Percentiles rank a stretch among this genome's conserved stretches.
phyloP scores from a whole-genome alignment of 106 monocot species.

The Dendrobium nobile region DNA sequence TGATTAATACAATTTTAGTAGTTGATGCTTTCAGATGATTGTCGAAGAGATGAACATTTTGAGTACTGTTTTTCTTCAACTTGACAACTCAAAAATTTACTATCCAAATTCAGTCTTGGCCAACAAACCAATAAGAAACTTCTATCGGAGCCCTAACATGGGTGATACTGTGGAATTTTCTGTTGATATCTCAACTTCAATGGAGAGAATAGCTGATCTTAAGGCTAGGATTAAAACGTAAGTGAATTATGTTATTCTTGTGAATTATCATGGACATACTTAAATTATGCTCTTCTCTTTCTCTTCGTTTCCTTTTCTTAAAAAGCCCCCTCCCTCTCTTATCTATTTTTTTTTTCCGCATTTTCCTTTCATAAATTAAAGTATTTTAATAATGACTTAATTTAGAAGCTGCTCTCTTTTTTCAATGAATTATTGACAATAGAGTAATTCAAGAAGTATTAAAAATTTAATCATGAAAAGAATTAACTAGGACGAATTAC shows the following conservation, averaged over 20 bases:
- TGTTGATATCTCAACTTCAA: slow-evolving; percentile 70
- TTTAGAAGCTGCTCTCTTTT: too few species aligned
- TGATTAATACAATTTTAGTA: neutral
- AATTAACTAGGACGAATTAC: too few species aligned
- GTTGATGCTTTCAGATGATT: slow-evolving; percentile 49
- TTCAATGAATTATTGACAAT: too few species aligned
- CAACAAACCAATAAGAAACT: slow-evolving; percentile 93
- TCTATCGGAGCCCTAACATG: slow-evolving; percentile 96
- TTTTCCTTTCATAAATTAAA: too few species aligned
- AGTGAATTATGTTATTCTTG: slow-evolving; percentile 8
- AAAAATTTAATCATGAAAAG: too few species aligned
- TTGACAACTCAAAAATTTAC: slow-evolving; percentile 88
- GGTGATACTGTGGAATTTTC: slow-evolving; percentile 67
- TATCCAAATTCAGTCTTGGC: slow-evolving; percentile 83
- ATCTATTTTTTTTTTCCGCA: too few species aligned
- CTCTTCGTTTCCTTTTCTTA: too few species aligned
- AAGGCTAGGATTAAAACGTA: slow-evolving; percentile 78
- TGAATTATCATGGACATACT: too few species aligned
- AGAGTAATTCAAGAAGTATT: too few species aligned
- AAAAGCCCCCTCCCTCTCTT: too few species aligned
- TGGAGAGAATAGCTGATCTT: slow-evolving; percentile 67
- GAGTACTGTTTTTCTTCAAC: slow-evolving; percentile 78
- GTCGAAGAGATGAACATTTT: slow-evolving; percentile 99
- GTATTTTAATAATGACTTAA: too few species aligned
- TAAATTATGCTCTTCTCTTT: too few species aligned